Evolutionary conservation across 441 rosid species (phyloP), one percentile per base, ranked within the genome.

Genomic region (Rhodomyrtus psidioides): DNA sequence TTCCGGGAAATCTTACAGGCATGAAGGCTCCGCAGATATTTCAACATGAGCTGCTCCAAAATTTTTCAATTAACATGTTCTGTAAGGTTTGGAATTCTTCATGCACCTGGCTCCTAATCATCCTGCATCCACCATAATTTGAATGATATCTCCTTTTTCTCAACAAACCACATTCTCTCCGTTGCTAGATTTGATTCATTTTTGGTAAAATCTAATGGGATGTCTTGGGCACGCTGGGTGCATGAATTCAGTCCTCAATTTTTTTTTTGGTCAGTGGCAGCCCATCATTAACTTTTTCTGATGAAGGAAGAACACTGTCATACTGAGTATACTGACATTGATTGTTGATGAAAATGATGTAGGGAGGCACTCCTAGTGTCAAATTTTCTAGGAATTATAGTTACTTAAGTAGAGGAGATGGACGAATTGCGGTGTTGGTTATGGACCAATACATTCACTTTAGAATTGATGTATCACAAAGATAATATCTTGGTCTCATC

Each of bases 21-120:
- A 87, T 91, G 91, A 93, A 96, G 91, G 91, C 96, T 85, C 99
- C 99, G 0, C 96, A 98, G 89, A 98, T 98, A 91, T 98, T 98
- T 92, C 98, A 98, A 92, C 99, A 98, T 81, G 99, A 96, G 93
- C 93, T 98, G 88, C 99, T 98, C 88, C 99, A 95, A 81, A 94
- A 98, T 90, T 98, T 98, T 87, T 94, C 98, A 84, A 93, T 95
- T 89, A 95, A 98, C 91, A 93, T 96, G 95, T 98, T 98, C 92
- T 98, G 99, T 97, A 98, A 98, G 99, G 99, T 94, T 86, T 85
- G 86, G 79, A 70, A 70, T 34, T 70, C 79, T 39, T 70, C 79
- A 21, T 70, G n/a, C 79, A 6, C 49, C 15, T 70, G 49, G 79
- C 75, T 70, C 14, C 79, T 34, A 21, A 70, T 70, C 49, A 34